Conservation (phyloP, 2,329 filamentous ascomycete species). For the Huntiella savannae region DNA sequence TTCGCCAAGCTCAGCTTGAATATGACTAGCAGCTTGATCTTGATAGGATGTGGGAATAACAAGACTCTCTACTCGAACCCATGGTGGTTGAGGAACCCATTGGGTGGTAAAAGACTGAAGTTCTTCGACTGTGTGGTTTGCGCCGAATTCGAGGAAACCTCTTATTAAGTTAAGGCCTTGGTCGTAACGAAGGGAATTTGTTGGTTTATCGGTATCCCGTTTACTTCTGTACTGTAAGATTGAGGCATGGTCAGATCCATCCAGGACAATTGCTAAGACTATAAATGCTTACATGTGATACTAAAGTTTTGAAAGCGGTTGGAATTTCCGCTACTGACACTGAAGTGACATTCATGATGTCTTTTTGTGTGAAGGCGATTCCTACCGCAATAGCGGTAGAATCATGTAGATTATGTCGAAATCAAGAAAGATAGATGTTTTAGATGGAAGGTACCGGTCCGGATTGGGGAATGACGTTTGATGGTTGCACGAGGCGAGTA, state of each 20-base stretch:
- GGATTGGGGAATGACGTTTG: no score
- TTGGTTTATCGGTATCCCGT: slow-evolving; percentile 54
- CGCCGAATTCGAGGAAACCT: slow-evolving; percentile 66
- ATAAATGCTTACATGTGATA: slow-evolving; percentile 52
- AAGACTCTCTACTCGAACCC: slow-evolving; percentile 61
- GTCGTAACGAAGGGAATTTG: slow-evolving; percentile 81
- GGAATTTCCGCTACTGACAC: slow-evolving; percentile 74
- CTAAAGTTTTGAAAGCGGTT: slow-evolving; percentile 66
- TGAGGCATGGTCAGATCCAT: background rate
- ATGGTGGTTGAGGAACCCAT: slow-evolving; percentile 76
- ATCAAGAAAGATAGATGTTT: background rate
- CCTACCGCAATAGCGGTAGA: background rate
- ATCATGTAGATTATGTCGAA: slow-evolving; percentile 1
- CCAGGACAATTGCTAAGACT: background rate
- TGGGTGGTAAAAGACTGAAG: slow-evolving; percentile 80
- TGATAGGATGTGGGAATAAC: slow-evolving; percentile 46
- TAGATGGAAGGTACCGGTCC: no score
- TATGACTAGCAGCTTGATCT: slow-evolving; percentile 41
- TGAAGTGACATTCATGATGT: slow-evolving; percentile 46
- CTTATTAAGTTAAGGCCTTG: slow-evolving; percentile 78
- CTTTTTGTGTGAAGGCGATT: background rate
- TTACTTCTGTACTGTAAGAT: slow-evolving; percentile 50
- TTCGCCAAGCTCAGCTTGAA: slow-evolving; percentile 58
- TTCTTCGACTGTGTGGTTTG: slow-evolving; percentile 81
- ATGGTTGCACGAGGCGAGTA: no score